Base-by-base conservation (phyloP, 2,329 filamentous ascomycete species). In the Arthroderma sp. region DNA sequence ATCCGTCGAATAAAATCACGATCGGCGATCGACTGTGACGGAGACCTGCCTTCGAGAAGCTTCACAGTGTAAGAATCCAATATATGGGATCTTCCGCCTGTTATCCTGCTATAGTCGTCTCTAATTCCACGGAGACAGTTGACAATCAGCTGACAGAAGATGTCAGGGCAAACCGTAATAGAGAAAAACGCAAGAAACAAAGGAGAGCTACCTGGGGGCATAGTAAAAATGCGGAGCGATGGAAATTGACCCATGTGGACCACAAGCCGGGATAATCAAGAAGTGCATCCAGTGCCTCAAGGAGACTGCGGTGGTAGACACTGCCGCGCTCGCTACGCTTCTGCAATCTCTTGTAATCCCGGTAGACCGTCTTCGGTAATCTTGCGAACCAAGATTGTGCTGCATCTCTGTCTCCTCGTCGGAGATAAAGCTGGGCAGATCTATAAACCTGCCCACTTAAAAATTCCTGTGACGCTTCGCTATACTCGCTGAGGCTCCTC, bases 151-250 rank as follows among this genome's bases (percentile, higher is more conserved):
- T n/a, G n/a, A n/a, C n/a, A n/a, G n/a, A n/a, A n/a, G n/a, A n/a
- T n/a, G n/a, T n/a, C n/a, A n/a, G n/a, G n/a, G n/a, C n/a, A n/a
- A n/a, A n/a, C n/a, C n/a, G n/a, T n/a, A n/a, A n/a, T n/a, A n/a
- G n/a, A n/a, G n/a, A n/a, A n/a, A n/a, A n/a, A n/a, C n/a, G n/a
- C n/a, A n/a, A n/a, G n/a, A n/a, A n/a, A n/a, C n/a, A n/a, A n/a
- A n/a, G n/a, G n/a, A n/a, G n/a, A n/a, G n/a, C n/a, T n/a, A 34
- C 32, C 32, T 34, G 7, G 7, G 32, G 32, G 32, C 32, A 34
- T 7, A 7, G 32, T n/a, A 15, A n/a, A n/a, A n/a, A n/a, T 7
- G 51, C 32, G 42, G 51, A 30, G 43, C 39, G 4, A n/a, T 8
- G 33, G 36, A 30, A 10, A 53, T 48, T 10, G 29, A 29, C 31